Base-by-base conservation (phyloP, 2,329 filamentous ascomycete species). In the Penicillium griseofulvum region DNA sequence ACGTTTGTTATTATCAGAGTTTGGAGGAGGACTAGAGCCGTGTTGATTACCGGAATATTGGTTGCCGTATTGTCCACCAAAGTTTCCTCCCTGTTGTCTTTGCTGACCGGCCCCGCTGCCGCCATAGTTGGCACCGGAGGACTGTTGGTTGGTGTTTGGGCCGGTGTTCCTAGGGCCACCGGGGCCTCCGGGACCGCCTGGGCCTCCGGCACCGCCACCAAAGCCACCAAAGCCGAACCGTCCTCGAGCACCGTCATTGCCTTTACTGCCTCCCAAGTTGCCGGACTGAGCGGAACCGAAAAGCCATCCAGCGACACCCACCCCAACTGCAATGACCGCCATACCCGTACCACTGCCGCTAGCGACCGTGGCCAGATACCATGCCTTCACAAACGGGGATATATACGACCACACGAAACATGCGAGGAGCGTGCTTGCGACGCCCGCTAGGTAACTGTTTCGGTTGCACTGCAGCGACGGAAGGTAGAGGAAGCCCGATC, bases 361-460 rank as follows among this genome's bases (percentile, higher is more conserved):
- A 36, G 86, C 85, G 62, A 89, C 81, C 46, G 91, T 86, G 52
- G 83, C 82, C 34, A 82, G 77, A 76, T 89, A 87, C 88, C 90
- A 96, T 47, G 82, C 77, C 65, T 84, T 85, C 61, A 93, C 79
- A 5, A 88, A 84, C 0, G 92, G 92, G 29, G 88, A 83, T 63
- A 93, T 80, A 57, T 83, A 84, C 58, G 87, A 83, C 74, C 86
- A 90, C n/a, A 95, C 68, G 2, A 86, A 83, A 16, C 94, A 86
- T 10, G 87, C 76, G 37, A 90, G 79, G 33, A 96, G 76, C 3
- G 90, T 91, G 56, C 85, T 87, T 38, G 86, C 88, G 65, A 91
- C 91, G 28, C 93, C 93, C 4, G 92, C 91, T 22, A 91, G 82
- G 73, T 97, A 97, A 75, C 90, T 96, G 74, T 96, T 96, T 67